Conservation (phyloP, 1,284 basidiomycete genomes). For the Singerocomus inundabilis region DNA sequence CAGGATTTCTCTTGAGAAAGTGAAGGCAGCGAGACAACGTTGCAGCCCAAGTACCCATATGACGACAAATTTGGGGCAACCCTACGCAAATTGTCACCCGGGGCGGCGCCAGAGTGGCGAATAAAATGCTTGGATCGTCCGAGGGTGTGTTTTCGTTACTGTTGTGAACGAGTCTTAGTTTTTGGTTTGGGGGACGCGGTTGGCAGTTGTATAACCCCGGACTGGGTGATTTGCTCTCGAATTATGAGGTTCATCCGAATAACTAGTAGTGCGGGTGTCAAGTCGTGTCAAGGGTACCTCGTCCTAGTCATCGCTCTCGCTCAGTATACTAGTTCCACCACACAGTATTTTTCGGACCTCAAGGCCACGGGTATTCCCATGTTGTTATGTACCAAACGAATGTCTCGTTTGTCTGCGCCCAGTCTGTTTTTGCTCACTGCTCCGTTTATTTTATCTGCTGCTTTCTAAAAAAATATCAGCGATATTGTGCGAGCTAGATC, state of each 20-base stretch:
- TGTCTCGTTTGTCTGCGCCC: constrained; percentile 4
- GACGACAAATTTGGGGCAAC: constrained; percentile 83
- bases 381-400: constrained; percentile 22
- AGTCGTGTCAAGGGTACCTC: constrained; percentile 28
- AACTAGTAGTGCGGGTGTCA: constrained; percentile 63
- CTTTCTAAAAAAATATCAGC: not conserved
- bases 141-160: constrained; percentile 63
- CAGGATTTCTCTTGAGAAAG: too few species aligned
- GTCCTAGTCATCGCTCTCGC: constrained; percentile 18
- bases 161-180: not conserved
- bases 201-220: constrained; percentile 88
- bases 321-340: not conserved
- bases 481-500: constrained; percentile 2
- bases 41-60: constrained; percentile 75
- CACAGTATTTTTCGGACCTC: constrained; percentile 12
- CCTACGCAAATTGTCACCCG: constrained; percentile 54
- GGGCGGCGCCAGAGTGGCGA: constrained; percentile 74
- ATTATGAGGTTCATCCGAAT: constrained; percentile 91
- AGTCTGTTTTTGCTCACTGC: not conserved
- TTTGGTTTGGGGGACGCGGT: not conserved
- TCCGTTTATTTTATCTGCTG: constrained; percentile 25
- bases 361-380: constrained; percentile 4
- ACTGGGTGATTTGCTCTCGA: constrained; percentile 83
- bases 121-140: constrained; percentile 95
- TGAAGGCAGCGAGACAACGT: too few species aligned